Percentiles rank a stretch among this genome's conserved stretches.
These are phyloP conservation scores for Eucalyptus sp. DNA, from an alignment of 345 rosid species.

Conservation along the genomic window DNA sequence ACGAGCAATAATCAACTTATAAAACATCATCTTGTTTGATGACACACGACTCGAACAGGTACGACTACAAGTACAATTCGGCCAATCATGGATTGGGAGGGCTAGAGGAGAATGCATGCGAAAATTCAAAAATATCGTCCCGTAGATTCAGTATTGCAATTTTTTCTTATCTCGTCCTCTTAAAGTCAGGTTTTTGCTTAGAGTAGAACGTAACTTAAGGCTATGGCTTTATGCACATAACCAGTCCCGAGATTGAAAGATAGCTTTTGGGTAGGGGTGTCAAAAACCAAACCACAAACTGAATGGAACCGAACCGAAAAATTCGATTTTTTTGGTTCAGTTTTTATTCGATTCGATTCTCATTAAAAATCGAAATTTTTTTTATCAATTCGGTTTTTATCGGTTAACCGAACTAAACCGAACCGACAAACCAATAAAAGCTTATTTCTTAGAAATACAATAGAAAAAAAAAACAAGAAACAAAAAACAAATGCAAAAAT, in stretches of 20 bases:
- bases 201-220: not conserved
- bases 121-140: not conserved
- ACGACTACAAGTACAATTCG: fast-evolving
- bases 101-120: fast-evolving
- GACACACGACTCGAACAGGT: fast-evolving
- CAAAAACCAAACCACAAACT: no score
- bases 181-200: not conserved
- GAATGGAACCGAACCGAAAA: no score
- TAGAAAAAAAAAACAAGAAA: no score
- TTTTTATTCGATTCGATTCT: no score
- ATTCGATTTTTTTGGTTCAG: no score
- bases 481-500: no score
- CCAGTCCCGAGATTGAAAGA: not conserved
- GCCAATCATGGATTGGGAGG: not conserved
- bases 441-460: no score
- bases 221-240: not conserved
- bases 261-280: not conserved
- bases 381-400: no score
- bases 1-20: not conserved
- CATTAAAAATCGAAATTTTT: no score
- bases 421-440: no score
- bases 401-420: no score
- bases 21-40: not conserved
- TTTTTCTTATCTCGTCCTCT: not conserved
- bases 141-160: fast-evolving